Base-by-base conservation (phyloP, 768 basidiomycete genomes). In the Auriculariales sp. region DNA sequence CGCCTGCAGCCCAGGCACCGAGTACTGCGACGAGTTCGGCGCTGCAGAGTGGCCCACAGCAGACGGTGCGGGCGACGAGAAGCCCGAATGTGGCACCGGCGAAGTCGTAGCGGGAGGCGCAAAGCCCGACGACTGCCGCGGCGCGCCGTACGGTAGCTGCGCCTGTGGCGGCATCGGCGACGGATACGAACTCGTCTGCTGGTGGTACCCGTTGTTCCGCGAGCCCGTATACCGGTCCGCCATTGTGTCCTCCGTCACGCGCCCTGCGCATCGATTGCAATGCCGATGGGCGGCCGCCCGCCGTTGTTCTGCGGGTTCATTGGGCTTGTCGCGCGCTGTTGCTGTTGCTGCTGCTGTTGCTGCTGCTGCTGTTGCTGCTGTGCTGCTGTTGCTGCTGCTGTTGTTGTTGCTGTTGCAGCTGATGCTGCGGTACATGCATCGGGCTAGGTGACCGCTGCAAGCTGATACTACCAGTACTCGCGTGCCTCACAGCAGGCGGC, bases 201-300 rank as follows among this genome's bases (percentile, higher is more conserved):
- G 57, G 28, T 46, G 49, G 42, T 42, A 45, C 52, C 29, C 49
- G 54, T 25, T 24, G 50, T n/a, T 61, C 55, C 25, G 59, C 63
- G 68, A 59, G 9, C 54, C 58, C 10, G 53, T 52, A 56, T 67
- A 69, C 15, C 57, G 53, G 53, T 74, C 75, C 12, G 83, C 83
- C 78, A 91, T 79, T 33, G 76, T 72, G 63, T 94, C 92, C 53
- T 83, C 78, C 30, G 82, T 68, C 4, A 94, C 92, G 12, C 80
- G 73, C 91, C 92, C 51, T 69, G 76, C 0, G 82, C 79, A 54
- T 89, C 90, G 2, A 94, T 68, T 2, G 78, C 74, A 52, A 94
- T 93, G 3, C 92, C 90, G 3, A 88, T n/a, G 60, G 61, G 35
- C 19, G 39, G 14, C 17, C 19, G 7, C 22, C 22, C 12, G 39